phyloP scores from a whole-genome alignment of 805 yeast genomes.

The Yueomyces sp. region DNA sequence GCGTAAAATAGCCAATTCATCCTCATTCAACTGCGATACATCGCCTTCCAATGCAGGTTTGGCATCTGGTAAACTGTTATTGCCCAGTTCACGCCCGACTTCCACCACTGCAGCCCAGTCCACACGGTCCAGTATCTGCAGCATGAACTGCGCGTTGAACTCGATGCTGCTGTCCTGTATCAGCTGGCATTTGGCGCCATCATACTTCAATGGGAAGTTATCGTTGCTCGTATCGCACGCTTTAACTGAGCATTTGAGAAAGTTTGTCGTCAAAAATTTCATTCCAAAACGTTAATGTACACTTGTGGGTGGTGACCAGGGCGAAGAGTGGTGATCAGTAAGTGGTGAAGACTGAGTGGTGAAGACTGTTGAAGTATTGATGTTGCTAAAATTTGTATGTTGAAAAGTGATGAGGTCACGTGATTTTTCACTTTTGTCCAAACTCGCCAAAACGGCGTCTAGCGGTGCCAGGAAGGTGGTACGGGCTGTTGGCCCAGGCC shows the following conservation, averaged over 20 bases:
- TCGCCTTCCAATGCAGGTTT: slow-evolving; percentile 38
- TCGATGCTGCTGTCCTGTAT: slow-evolving; percentile 64
- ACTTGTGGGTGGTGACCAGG: too few relatives aligned
- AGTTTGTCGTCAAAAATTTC: slow-evolving; percentile 94
- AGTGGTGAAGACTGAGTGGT: too few relatives aligned
- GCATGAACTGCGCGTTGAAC: slow-evolving; percentile 67
- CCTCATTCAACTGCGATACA: slow-evolving; percentile 27
- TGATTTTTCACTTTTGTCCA: too few relatives aligned
- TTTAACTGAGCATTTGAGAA: slow-evolving; percentile 85
- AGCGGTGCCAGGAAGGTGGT: too few relatives aligned
- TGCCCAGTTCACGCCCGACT: slow-evolving; percentile 69
- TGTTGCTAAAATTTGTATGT: too few relatives aligned
- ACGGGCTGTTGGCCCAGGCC: too few relatives aligned
- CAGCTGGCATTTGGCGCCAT: slow-evolving; percentile 43
- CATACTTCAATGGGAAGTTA: slow-evolving; percentile 69
- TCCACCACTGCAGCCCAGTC: slow-evolving; percentile 77
- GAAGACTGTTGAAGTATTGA: too few relatives aligned
- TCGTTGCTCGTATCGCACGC: slow-evolving; percentile 60
- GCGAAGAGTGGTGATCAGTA: too few relatives aligned
- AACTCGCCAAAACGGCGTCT: too few relatives aligned
- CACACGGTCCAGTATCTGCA: slow-evolving; percentile 62
- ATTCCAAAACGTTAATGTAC: slow-evolving; percentile 24
- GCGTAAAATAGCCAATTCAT: slow-evolving; percentile 35
- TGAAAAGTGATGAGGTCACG: too few relatives aligned
- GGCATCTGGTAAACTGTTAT: slow-evolving; percentile 40